Base-by-base conservation (phyloP, 228 moss, liverwort and hornwort genomes). In the Sphagnum magellanicum region DNA sequence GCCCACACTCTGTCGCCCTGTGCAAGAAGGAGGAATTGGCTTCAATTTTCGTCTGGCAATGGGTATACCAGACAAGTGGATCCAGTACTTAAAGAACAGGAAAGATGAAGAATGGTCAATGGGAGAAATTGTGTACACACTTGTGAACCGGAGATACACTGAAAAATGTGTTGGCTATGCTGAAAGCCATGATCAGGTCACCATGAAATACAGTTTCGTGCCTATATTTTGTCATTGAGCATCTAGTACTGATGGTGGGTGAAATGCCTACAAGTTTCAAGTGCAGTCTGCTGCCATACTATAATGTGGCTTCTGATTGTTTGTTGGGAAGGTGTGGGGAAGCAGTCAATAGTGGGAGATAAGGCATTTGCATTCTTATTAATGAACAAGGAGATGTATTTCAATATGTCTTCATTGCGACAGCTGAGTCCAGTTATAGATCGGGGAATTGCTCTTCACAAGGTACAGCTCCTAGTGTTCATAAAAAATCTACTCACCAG, bases 41-140 rank as follows among this genome's bases (percentile, higher is more conserved):
- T 95, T 95, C 74, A 92, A 95, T 76, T 92, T 79, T 76, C 90
- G 95, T 4, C 73, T 95, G 78, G 86, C 95, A 14, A 95, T 95
- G 95, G 95, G 92, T 17, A 87, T 95, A 64, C 95, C 95, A 16
- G 92, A 92, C 78, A 95, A 95, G 75, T 95, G 95, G 95, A 95
- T 95, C 50, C 89, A 95, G 74, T 95, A 92, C 66, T 66, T 95
- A 68, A 92, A 95, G 73, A 92, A 95, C 50, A 88, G 83, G 76
- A 95, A 89, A 72, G 95, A 92, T 57, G 95, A 95, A 70, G 85
- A 89, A 0, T 95, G 95, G 92, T 84, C 90, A 5, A 92, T 95
- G 89, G 95, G 95, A 6, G 92, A 95, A 52, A 89, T 95, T 61
- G 86, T 83, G 5, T 84, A 87, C 49, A 95, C 92, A 8, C 76